Evolutionary conservation across 148 eudicot species (phyloP).

Genomic region (Nepenthes gracilis): DNA sequence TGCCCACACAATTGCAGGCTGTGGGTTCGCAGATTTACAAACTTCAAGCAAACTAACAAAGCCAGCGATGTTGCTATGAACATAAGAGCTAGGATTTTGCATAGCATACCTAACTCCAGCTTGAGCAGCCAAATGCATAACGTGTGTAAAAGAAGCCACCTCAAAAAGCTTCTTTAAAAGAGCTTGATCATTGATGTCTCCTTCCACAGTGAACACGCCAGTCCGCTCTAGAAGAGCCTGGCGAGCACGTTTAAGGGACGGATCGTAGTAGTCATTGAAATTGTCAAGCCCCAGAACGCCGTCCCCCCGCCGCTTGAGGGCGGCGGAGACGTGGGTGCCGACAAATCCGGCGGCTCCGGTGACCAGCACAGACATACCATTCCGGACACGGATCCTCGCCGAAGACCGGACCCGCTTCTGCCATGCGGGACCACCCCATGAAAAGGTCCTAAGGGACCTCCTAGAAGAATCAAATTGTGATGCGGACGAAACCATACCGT

Average conservation of each 20-base stretch:
- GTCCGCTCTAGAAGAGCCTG: slow-evolving; percentile 43
- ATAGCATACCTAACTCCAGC: slow-evolving; percentile 85
- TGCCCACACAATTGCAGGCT: slow-evolving; percentile 82
- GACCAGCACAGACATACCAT: slow-evolving; percentile 59
- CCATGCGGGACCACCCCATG: slow-evolving; percentile 57
- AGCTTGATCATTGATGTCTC: slow-evolving; percentile 54
- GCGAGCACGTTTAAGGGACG: slow-evolving; percentile 46
- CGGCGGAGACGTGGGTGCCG: slow-evolving; percentile 61
- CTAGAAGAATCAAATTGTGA: slow-evolving; percentile 33
- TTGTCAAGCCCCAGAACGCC: slow-evolving; percentile 71
- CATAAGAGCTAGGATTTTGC: slow-evolving; percentile 74
- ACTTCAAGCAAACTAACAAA: slow-evolving; percentile 61
- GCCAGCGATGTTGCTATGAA: slow-evolving; percentile 78
- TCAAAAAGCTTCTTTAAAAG: slow-evolving; percentile 51
- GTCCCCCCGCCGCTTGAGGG: slow-evolving; percentile 62
- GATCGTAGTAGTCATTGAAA: slow-evolving; percentile 77
- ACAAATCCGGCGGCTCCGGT: slow-evolving; percentile 86
- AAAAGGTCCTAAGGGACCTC: slow-evolving; percentile 42
- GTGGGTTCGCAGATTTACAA: slow-evolving; percentile 63
- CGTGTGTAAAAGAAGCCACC: slow-evolving; percentile 53
- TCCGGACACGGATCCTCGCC: slow-evolving; percentile 32
- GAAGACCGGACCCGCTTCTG: slow-evolving; percentile 58
- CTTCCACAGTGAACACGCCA: slow-evolving; percentile 66
- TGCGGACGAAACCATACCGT: background rate
- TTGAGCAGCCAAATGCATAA: slow-evolving; percentile 83